A percentile compares a stretch with the other conserved stretches of the same genome.
phyloP scores from a whole-genome alignment of 1,284 basidiomycete species.

The Cutaneotrichosporon sp. region DNA sequence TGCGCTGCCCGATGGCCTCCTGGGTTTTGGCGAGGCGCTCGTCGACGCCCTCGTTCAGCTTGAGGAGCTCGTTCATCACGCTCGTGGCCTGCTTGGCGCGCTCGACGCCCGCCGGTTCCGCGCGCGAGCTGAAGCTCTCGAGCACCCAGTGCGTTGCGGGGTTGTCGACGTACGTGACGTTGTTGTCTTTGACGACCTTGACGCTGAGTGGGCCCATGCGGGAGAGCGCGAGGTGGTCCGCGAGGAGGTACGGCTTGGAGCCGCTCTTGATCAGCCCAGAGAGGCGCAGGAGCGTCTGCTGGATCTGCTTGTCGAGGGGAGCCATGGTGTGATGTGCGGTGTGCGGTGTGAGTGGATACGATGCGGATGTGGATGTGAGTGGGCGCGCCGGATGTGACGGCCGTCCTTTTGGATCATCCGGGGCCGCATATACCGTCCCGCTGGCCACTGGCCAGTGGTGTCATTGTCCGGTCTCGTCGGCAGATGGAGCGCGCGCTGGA shows the following conservation, averaged over 20 bases:
- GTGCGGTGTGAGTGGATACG: background rate
- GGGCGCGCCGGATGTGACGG: background rate
- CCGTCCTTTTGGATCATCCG: too few species aligned
- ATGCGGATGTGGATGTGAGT: background rate
- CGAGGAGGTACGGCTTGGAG: slow-evolving; percentile 15
- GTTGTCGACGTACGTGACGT: slow-evolving; percentile 21
- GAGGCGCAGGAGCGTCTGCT: slow-evolving; percentile 9
- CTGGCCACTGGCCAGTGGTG: too few species aligned
- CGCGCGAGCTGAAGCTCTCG: slow-evolving; percentile 12
- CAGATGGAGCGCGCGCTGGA: too few species aligned
- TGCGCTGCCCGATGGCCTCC: slow-evolving; percentile 14
- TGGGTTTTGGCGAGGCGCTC: slow-evolving; percentile 11
- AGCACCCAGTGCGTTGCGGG: slow-evolving; percentile 21
- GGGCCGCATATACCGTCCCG: too few species aligned
- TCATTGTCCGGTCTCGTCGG: too few species aligned
- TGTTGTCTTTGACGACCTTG: slow-evolving; percentile 10
- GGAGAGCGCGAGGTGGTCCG: slow-evolving; percentile 17
- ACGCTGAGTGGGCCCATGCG: slow-evolving; percentile 15
- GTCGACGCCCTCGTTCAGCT: slow-evolving; percentile 10
- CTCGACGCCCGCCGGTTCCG: background rate
- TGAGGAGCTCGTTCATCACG: slow-evolving; percentile 15
- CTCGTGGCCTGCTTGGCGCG: slow-evolving; percentile 11
- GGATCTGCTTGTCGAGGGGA: slow-evolving; percentile 15
- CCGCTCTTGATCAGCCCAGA: slow-evolving; percentile 1
- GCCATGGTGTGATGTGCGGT: too few species aligned